Percentiles rank a stretch among this genome's conserved stretches.
phyloP scores from a whole-genome alignment of 2,329 filamentous ascomycete species.

The Botrytis deweyae region DNA sequence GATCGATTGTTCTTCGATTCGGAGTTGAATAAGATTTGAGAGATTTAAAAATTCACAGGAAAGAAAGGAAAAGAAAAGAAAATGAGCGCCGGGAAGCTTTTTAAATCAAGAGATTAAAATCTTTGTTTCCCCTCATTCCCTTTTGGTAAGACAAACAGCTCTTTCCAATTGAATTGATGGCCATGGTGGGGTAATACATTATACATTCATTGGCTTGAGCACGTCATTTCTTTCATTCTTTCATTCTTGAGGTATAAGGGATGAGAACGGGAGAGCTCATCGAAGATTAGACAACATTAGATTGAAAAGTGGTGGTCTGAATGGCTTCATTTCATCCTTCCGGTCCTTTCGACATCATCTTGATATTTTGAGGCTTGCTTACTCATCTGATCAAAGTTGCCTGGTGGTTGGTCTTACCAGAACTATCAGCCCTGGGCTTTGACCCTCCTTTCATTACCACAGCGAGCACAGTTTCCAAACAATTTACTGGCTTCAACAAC shows the following conservation, averaged over 20 bases:
- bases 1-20: background rate
- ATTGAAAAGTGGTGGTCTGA: background rate
- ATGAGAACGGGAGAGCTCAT: background rate
- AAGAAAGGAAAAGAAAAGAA: background rate
- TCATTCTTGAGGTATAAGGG: background rate
- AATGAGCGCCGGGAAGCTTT: background rate
- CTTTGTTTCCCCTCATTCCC: conserved; percentile 3
- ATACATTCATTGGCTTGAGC: background rate
- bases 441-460: background rate
- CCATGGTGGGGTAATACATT: conserved; percentile 6
- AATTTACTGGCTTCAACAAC: background rate
- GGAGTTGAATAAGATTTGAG: background rate
- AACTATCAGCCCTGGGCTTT: background rate
- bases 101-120: background rate
- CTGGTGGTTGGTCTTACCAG: no score
- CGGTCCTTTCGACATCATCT: background rate
- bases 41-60: no score
- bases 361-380: background rate
- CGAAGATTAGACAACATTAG: background rate
- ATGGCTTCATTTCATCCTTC: conserved; percentile 11
- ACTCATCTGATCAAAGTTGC: background rate
- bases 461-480: background rate
- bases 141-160: background rate
- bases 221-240: conserved; percentile 1
- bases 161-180: background rate